These are phyloP conservation scores for Tetradesmus obliquus DNA, from an alignment of 139 green algal species.

Conservation along the genomic window DNA sequence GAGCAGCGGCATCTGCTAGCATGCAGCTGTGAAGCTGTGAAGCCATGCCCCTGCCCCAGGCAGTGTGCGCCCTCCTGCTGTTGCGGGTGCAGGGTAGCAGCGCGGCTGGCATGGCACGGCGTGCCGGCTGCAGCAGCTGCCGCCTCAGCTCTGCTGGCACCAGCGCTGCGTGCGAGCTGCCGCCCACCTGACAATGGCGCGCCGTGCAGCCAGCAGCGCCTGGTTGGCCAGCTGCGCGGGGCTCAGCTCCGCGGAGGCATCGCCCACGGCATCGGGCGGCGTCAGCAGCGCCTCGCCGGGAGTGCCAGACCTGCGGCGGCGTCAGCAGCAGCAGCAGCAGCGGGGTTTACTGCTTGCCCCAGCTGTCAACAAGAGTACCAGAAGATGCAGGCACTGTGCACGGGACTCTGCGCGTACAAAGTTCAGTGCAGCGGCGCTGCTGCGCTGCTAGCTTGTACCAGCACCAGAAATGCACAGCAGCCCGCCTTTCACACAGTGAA, in stretches of 20 bases:
- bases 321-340: not conserved
- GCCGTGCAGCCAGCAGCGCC: constrained; percentile 57
- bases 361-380: not conserved
- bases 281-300: constrained; percentile 49
- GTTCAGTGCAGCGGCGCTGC: too few species aligned
- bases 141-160: not conserved
- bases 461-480: too few species aligned
- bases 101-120: not conserved
- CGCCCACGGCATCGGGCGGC: constrained; percentile 62
- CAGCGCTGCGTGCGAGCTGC: not conserved
- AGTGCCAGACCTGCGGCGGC: constrained; percentile 13
- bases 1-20: too few species aligned
- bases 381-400: not conserved
- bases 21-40: too few species aligned
- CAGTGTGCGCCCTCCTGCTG: constrained; percentile 27
- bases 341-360: not conserved
- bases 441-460: too few species aligned
- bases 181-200: constrained; percentile 31
- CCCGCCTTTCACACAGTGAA: too few species aligned
- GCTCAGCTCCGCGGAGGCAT: constrained; percentile 44
- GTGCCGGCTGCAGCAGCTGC: not conserved
- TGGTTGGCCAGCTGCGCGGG: constrained; percentile 84
- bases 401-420: too few species aligned
- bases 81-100: not conserved
- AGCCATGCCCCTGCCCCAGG: not conserved